Percentiles rank a stretch among this genome's conserved stretches.
Evolutionary conservation across 164 flowering plant species (phyloP).

Genomic region (Piper longum): DNA sequence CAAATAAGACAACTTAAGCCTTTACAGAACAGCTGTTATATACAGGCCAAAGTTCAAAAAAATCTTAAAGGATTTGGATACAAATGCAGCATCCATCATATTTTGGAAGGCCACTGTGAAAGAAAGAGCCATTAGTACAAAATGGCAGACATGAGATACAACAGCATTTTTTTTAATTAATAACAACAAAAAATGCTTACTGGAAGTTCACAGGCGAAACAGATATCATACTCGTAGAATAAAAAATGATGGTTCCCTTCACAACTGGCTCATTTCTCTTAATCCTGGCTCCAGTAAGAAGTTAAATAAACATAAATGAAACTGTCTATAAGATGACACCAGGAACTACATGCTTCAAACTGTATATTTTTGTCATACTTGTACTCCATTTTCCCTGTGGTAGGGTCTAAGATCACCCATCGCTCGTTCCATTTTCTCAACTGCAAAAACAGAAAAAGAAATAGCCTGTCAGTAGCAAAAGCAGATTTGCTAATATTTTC

Average conservation of each 20-base stretch:
- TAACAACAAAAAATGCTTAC: constrained; percentile 26
- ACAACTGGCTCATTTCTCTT: constrained; percentile 74
- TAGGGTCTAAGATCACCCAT: constrained; percentile 93
- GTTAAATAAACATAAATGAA: background rate
- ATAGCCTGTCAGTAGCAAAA: background rate
- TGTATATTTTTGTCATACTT: constrained; percentile 33
- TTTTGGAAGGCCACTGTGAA: constrained; percentile 83
- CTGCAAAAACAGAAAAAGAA: constrained; percentile 24
- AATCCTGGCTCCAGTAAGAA: constrained; percentile 29
- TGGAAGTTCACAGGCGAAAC: constrained; percentile 90
- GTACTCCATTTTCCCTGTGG: constrained; percentile 98
- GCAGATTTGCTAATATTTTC: background rate
- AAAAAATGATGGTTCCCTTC: constrained; percentile 79
- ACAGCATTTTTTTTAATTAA: background rate
- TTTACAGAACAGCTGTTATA: background rate
- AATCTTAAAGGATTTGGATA: constrained; percentile 38
- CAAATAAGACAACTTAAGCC: background rate
- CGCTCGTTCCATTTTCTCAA: constrained; percentile 96
- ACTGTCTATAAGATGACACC: background rate
- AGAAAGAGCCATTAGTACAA: background rate
- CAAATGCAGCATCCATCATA: constrained; percentile 97
- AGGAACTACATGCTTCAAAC: background rate
- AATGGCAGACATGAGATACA: background rate
- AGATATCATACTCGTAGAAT: constrained; percentile 76
- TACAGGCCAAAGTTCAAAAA: background rate